These are phyloP conservation scores for Vitis riparia DNA, from an alignment of 164 flowering plant species.

Conservation along the genomic window DNA sequence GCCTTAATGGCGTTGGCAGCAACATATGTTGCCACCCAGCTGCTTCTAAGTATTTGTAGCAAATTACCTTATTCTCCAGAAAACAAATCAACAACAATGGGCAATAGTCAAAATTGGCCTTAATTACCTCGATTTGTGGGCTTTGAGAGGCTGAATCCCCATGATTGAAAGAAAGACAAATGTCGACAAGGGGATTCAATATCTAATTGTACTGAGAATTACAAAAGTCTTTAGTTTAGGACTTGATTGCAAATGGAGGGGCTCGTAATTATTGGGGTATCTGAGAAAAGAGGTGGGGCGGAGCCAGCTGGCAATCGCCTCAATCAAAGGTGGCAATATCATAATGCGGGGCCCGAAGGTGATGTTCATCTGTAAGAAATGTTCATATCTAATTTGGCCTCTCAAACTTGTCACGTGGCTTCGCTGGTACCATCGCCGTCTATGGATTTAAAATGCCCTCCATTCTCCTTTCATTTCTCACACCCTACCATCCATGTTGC, in stretches of 20 bases:
- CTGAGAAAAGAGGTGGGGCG: neutral
- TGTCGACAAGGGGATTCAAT: neutral
- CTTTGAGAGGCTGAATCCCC: no score
- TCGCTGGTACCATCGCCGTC: conserved; percentile 29
- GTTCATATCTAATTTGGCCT: neutral
- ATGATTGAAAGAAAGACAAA: no score
- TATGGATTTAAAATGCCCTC: neutral
- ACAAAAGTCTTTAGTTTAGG: neutral
- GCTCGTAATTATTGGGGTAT: neutral
- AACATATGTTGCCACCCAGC: conserved; percentile 10
- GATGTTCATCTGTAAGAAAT: conserved; percentile 14
- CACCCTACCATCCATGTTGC: no score
- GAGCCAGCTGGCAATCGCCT: conserved; percentile 39
- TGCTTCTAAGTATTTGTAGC: no score
- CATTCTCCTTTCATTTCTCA: neutral
- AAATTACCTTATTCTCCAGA: no score
- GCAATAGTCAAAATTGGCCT: no score
- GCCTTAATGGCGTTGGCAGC: conserved; percentile 1
- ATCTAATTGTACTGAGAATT: no score
- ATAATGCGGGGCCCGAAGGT: conserved; percentile 16
- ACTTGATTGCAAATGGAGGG: neutral
- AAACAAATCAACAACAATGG: neutral
- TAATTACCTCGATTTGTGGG: no score
- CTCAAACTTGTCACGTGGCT: conserved; percentile 33
- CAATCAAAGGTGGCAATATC: conserved; percentile 24